Percentiles rank a stretch among this genome's conserved stretches.
Evolutionary conservation across 2,329 filamentous ascomycete species (phyloP).

Genomic region (Monilinia laxa): DNA sequence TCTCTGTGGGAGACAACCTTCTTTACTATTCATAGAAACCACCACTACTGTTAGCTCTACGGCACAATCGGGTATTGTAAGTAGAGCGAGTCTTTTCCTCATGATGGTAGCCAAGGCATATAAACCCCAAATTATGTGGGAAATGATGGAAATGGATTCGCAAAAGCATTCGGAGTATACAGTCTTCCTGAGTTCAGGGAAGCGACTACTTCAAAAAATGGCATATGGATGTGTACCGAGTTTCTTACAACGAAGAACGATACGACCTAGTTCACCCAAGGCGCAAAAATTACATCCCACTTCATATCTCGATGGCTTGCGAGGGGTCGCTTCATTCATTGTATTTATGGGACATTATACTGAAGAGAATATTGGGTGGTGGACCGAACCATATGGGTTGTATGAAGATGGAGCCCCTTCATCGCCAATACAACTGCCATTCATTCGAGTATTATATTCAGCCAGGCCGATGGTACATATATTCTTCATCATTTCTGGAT

Average conservation of each 20-base stretch:
- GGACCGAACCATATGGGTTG: slow-evolving; percentile 38
- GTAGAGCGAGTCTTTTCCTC: neutral
- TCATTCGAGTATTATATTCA: slow-evolving; percentile 47
- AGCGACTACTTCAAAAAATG: slow-evolving; percentile 31
- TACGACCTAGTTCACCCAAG: slow-evolving; percentile 34
- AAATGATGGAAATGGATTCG: slow-evolving; percentile 17
- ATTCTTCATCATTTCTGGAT: slow-evolving; percentile 54
- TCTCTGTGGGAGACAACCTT: slow-evolving; percentile 8
- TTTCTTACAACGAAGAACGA: slow-evolving; percentile 39
- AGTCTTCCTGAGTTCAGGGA: slow-evolving; percentile 31
- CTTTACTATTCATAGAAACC: neutral
- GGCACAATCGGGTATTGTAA: slow-evolving; percentile 19
- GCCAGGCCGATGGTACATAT: slow-evolving; percentile 52
- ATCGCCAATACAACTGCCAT: slow-evolving; percentile 48
- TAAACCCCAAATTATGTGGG: slow-evolving; percentile 11
- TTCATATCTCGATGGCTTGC: slow-evolving; percentile 50
- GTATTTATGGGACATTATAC: slow-evolving; percentile 51
- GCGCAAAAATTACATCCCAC: slow-evolving; percentile 40
- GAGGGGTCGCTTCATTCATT: slow-evolving; percentile 50
- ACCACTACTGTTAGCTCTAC: neutral
- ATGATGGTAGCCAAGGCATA: slow-evolving; percentile 18
- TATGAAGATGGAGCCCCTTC: slow-evolving; percentile 40
- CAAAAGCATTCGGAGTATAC: slow-evolving; percentile 27
- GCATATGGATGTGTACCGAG: slow-evolving; percentile 39
- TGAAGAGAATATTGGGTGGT: slow-evolving; percentile 45